Conservation (phyloP, 23 red algal genomes). For the Gracilaria caudata region DNA sequence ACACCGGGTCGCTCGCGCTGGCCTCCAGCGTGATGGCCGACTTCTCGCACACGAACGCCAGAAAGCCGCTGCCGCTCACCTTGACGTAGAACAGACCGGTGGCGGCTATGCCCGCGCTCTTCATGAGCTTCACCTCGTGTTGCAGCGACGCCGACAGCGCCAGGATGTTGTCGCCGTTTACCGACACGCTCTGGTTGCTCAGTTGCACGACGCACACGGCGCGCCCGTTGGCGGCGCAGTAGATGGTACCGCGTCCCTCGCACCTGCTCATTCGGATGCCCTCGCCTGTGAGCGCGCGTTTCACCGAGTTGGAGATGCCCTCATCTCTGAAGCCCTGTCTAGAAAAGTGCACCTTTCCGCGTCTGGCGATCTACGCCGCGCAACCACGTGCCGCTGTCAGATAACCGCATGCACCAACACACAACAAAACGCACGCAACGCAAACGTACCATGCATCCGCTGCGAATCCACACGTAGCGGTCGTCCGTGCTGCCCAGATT, state of each 20-base stretch:
- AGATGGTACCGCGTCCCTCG: constrained; percentile 5
- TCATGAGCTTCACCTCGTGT: constrained; percentile 5
- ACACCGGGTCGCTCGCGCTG: neutral
- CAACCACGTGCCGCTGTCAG: neutral
- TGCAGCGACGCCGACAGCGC: neutral
- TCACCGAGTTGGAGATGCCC: neutral
- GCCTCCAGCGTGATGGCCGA: neutral
- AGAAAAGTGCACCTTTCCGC: neutral
- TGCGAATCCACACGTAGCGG: neutral
- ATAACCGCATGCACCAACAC: neutral
- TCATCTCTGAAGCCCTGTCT: constrained; percentile 13
- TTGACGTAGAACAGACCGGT: constrained; percentile 1
- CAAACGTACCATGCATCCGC: constrained; percentile 16
- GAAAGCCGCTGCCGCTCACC: constrained; percentile 1
- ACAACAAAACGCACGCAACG: too few species aligned
- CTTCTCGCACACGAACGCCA: constrained; percentile 13
- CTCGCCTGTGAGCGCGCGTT: constrained; percentile 11
- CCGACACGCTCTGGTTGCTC: neutral
- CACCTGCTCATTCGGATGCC: neutral
- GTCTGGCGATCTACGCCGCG: neutral
- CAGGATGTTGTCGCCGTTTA: constrained; percentile 4
- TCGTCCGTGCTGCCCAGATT: neutral
- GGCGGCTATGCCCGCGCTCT: constrained; percentile 7
- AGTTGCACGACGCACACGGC: neutral
- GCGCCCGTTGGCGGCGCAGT: constrained; percentile 8